These are phyloP conservation scores for Aspergillus uvarum DNA, from an alignment of 2,329 filamentous ascomycete genomes.

Conservation along the genomic window DNA sequence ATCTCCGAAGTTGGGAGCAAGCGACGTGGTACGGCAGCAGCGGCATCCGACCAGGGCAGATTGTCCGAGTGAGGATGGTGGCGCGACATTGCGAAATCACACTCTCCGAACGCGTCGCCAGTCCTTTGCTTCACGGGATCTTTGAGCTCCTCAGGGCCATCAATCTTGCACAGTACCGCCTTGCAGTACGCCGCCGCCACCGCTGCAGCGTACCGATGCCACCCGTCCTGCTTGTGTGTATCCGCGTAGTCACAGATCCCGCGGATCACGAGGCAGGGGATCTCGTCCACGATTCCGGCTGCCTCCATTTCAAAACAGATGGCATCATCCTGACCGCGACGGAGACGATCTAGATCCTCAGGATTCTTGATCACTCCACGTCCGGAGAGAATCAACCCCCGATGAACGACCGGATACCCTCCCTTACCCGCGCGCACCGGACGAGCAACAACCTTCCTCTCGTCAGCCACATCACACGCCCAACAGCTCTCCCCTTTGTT, in stretches of 20 bases:
- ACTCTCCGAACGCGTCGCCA: background rate
- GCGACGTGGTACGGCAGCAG: too few species aligned
- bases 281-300: conserved; percentile 16
- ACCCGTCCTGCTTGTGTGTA: conserved; percentile 19
- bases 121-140: background rate
- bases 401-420: conserved; percentile 1
- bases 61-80: background rate
- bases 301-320: conserved; percentile 20
- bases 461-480: background rate
- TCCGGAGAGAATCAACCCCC: conserved; percentile 8
- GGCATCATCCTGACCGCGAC: background rate
- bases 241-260: conserved; percentile 22
- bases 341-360: conserved; percentile 2
- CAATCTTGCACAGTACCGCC: conserved; percentile 11
- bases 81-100: background rate
- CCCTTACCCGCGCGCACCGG: background rate
- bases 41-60: background rate
- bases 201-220: conserved; percentile 16
- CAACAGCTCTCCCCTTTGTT: background rate
- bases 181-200: conserved; percentile 18
- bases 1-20: too few species aligned
- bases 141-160: background rate
- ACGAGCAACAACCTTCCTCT: conserved; percentile 1
- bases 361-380: background rate
- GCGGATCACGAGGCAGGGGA: conserved; percentile 18